Evolutionary conservation across 306 rosid genomes (phyloP).

Genomic region (Pueraria montana): DNA sequence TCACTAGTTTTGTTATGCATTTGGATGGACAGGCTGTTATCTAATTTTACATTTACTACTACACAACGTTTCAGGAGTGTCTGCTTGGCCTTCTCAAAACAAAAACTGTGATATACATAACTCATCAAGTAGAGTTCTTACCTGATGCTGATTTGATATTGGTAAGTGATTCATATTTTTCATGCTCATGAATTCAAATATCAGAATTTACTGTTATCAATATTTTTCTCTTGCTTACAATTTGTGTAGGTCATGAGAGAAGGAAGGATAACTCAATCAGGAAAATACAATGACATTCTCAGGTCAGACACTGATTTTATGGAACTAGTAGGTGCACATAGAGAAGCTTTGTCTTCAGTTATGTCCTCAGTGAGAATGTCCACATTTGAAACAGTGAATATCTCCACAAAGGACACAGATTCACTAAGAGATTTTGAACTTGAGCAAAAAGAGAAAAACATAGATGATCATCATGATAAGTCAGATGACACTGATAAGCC

Average conservation of each 20-base stretch:
- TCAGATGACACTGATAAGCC: neutral
- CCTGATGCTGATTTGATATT: conserved; percentile 76
- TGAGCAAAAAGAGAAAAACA: neutral
- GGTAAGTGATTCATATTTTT: conserved; percentile 52
- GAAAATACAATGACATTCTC: conserved; percentile 68
- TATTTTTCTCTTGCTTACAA: conserved; percentile 22
- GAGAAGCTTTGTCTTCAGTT: conserved; percentile 67
- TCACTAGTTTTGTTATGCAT: neutral
- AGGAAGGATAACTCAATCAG: conserved; percentile 73
- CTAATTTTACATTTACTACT: conserved; percentile 11
- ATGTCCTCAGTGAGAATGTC: conserved; percentile 36
- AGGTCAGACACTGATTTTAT: conserved; percentile 68
- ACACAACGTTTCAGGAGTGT: conserved; percentile 60
- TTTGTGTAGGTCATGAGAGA: conserved; percentile 73
- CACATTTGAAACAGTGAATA: conserved; percentile 16
- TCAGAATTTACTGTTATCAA: neutral
- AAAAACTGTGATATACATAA: conserved; percentile 73
- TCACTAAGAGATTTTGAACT: neutral
- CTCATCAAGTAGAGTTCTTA: conserved; percentile 87
- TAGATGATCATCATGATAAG: neutral
- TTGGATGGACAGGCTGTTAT: neutral
- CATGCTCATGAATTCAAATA: neutral
- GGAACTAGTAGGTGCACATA: conserved; percentile 80
- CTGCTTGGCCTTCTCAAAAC: conserved; percentile 69
- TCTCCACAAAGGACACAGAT: conserved; percentile 42